Base-by-base conservation (phyloP, 495 filamentous ascomycete genomes). In the Pyrenula massariospora region DNA sequence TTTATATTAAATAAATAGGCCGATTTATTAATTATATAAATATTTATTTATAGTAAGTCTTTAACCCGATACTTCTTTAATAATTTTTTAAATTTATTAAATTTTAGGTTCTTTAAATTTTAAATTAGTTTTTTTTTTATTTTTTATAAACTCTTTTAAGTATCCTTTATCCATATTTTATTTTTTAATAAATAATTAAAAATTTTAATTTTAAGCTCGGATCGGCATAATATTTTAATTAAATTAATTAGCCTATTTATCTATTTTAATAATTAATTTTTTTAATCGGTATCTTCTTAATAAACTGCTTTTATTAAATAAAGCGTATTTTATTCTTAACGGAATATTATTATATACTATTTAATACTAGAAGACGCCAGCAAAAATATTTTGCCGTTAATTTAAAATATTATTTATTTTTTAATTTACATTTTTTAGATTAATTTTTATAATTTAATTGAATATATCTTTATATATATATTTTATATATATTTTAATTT, bases 301-400 rank as follows among this genome's bases (percentile, higher is more conserved):
- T 42, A 42, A 5, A 8, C 5, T 42, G 15, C 5, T 8, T 42
- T 15, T 42, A 15, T 42, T n/a, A n/a, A n/a, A n/a, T n/a, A n/a
- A 42, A 15, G 15, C 31, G 15, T 42, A 15, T 15, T 5, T 15
- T 5, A 8, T 15, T 42, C 8, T 15, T 42, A 8, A 8, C 15
- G 15, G 31, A 42, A 42, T 8, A 42, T 42, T 5, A 42, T 42
- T 42, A 42, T 8, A 42, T 42, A 5, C 31, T 15, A 8, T 8
- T 8, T 15, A 15, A 15, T 15, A 15, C 48, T 11, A 59, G 48
- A 56, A 56, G 22, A 48, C 48, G 36, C 25, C 56, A 56, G 3
- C 15, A 57, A 59, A 59, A 60, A 42, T 54, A 54, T 51, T 54
- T 53, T 25, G 24, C 24, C 21, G 42, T 24, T n/a, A n/a, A n/a